Percentiles rank a stretch among this genome's conserved stretches.
phyloP scores from a whole-genome alignment of 2,329 filamentous ascomycete genomes.

The Zasmidium cellare region DNA sequence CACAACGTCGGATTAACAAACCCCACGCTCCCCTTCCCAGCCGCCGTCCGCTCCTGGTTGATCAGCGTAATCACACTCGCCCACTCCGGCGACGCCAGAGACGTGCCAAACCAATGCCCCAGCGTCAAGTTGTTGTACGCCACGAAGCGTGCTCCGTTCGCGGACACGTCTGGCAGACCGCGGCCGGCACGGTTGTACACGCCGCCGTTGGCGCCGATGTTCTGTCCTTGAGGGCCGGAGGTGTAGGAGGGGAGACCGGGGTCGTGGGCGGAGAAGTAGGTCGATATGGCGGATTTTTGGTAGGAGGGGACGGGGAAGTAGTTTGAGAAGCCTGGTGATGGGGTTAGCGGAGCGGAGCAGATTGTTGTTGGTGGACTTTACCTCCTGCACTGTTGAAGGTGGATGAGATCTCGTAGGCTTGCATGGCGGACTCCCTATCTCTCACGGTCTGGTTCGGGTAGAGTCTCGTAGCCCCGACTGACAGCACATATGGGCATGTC shows the following conservation, averaged over 20 bases:
- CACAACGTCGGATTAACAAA: slow-evolving; percentile 36
- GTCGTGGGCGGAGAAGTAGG: slow-evolving; percentile 33
- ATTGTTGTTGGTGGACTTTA: too few species aligned
- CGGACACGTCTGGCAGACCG: slow-evolving; percentile 39
- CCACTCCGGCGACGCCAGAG: slow-evolving; percentile 28
- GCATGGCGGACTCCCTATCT: slow-evolving; percentile 21
- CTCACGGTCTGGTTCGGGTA: slow-evolving; percentile 34
- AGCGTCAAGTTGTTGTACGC: slow-evolving; percentile 42
- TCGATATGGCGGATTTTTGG: slow-evolving; percentile 40
- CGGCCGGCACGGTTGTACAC: slow-evolving; percentile 33
- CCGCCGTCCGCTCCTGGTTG: slow-evolving; percentile 26
- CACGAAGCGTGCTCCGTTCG: slow-evolving; percentile 42
- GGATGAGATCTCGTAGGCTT: background rate
- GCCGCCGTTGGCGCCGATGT: slow-evolving; percentile 24
- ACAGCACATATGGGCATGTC: slow-evolving; percentile 36
- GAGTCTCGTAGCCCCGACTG: slow-evolving; percentile 44
- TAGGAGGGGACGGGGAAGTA: slow-evolving; percentile 40
- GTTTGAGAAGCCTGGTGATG: slow-evolving; percentile 36
- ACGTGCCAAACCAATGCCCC: slow-evolving; percentile 23
- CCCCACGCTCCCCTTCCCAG: slow-evolving; percentile 28
- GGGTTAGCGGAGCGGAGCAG: too few species aligned
- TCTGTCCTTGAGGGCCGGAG: slow-evolving; percentile 17
- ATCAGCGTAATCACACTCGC: slow-evolving; percentile 29
- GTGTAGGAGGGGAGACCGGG: slow-evolving; percentile 26
- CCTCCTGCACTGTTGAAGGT: slow-evolving; percentile 19